Evolutionary conservation across 2,329 filamentous ascomycete species (phyloP).

Genomic region (Elsinoe ampelina): DNA sequence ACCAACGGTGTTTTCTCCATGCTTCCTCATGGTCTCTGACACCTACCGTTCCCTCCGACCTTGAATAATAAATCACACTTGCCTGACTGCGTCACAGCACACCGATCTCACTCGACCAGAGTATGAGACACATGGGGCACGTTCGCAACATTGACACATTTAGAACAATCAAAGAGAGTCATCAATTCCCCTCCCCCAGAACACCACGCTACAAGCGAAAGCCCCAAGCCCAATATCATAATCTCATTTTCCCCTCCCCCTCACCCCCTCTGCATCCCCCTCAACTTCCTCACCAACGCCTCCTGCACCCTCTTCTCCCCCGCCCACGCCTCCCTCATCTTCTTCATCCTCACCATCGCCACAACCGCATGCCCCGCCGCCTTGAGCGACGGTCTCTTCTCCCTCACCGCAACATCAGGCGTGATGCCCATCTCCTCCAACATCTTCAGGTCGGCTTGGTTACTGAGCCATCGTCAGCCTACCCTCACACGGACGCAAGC

Average conservation of each 20-base stretch:
- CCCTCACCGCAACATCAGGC: constrained; percentile 36
- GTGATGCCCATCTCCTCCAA: constrained; percentile 72
- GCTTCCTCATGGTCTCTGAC: too few species aligned
- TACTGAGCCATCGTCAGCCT: constrained; percentile 48
- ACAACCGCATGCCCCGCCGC: constrained; percentile 42
- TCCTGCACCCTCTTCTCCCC: constrained; percentile 42
- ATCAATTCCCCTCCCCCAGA: background rate
- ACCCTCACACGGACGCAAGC: too few species aligned
- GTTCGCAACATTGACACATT: too few species aligned
- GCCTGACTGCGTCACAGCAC: too few species aligned
- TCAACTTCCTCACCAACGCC: constrained; percentile 36
- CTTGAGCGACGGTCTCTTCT: constrained; percentile 39
- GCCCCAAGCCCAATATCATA: background rate
- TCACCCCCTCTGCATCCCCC: constrained; percentile 30
- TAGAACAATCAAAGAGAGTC: background rate
- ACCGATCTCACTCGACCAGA: background rate
- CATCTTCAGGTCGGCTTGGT: constrained; percentile 80
- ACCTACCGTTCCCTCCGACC: too few species aligned
- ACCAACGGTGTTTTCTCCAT: too few species aligned
- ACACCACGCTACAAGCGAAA: constrained; percentile 2
- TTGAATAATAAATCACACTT: too few species aligned
- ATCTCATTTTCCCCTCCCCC: background rate
- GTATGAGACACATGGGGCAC: background rate
- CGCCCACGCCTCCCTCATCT: constrained; percentile 41
- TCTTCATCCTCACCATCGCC: constrained; percentile 44